Percentiles rank a stretch among this genome's conserved stretches.
Evolutionary conservation across 495 filamentous ascomycete species (phyloP).

Genomic region (Xylaria telfairii): DNA sequence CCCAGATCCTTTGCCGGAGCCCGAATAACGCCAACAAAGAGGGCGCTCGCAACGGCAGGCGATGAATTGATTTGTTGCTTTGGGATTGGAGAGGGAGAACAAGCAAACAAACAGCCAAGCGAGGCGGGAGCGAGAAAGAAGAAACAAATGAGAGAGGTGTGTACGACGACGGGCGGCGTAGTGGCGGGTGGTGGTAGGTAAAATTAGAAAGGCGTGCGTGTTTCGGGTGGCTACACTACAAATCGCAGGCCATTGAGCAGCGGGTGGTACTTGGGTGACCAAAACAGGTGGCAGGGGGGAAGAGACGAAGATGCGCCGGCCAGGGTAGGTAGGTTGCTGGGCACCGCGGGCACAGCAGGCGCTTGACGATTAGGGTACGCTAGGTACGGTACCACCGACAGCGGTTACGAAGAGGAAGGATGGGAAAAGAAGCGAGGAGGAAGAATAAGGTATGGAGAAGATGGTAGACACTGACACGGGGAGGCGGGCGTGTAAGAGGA

Average conservation of each 20-base stretch:
- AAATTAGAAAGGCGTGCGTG: conserved; percentile 28
- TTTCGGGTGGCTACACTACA: conserved; percentile 27
- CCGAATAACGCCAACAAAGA: conserved; percentile 2
- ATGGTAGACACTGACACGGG: conserved; percentile 12
- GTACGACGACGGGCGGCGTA: conserved; percentile 17
- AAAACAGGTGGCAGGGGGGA: conserved; percentile 13
- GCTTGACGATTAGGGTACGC: conserved; percentile 15
- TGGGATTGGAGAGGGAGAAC: not conserved
- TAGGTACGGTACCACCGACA: conserved; percentile 21
- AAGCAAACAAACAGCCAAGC: not conserved
- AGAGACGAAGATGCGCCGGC: conserved; percentile 16
- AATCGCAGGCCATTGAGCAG: conserved; percentile 23
- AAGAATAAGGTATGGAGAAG: conserved; percentile 1
- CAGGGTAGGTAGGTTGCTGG: conserved; percentile 11
- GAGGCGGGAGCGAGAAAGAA: conserved; percentile 7
- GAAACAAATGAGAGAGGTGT: conserved; percentile 25
- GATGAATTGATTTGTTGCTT: conserved; percentile 15
- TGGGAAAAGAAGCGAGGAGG: conserved; percentile 24
- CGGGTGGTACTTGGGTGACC: conserved; percentile 9
- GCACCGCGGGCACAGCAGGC: conserved; percentile 5
- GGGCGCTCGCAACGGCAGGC: conserved; percentile 2
- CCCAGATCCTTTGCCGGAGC: conserved; percentile 1
- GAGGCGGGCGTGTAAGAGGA: conserved; percentile 21
- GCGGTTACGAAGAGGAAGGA: conserved; percentile 25
- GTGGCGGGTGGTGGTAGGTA: conserved; percentile 2